Base-by-base conservation (phyloP, 176 grass and related monocot species). In the Phoenix roebelenii region DNA sequence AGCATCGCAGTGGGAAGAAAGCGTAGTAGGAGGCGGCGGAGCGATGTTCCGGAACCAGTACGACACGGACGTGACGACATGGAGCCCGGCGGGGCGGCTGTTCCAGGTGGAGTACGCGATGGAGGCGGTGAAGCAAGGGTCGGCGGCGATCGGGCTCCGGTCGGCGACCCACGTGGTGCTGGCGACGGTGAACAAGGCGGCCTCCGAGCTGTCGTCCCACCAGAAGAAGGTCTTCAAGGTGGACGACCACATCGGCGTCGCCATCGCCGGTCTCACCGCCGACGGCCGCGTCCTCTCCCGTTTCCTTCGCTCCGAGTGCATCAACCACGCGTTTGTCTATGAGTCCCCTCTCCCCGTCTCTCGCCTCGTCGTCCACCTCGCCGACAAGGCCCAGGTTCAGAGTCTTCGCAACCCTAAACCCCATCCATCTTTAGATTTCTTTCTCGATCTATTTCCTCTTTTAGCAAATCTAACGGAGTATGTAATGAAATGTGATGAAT, bases 71-170 rank as follows among this genome's bases (percentile, higher is more conserved):
- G 83, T 95, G 61, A 95, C 90, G 48, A 95, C 86, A 10, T 95
- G 90, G 90, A 95, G 90, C 70, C 86, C 91, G 0, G 77, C 82
- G 52, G 91, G 91, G 65, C 83, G 91, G 51, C 81, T 97, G 16
- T 97, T 97, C 87, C 92, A 97, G 84, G 92, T 97, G 7, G 87
- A 97, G 67, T 97, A 97, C 81, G 87, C 92, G 56, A 96, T 96
- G 92, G 87, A 96, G 87, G 92, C 92, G 20, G 92, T 96, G 22
- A 96, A 96, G 92, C 87, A 96, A 75, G 92, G 92, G 14, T 79
- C 92, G 39, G 86, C 91, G 61, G 89, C 86, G 48, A 79, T 96
- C 15, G 91, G 91, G 23, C 91, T 96, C 69, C 81, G 80, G 9
- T 96, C 92, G 55, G 28, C 54, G 32, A 77, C 65, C 64, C 65